Evolutionary conservation across 345 rosid species (phyloP).

Genomic region (Euphorbia tirucalli): DNA sequence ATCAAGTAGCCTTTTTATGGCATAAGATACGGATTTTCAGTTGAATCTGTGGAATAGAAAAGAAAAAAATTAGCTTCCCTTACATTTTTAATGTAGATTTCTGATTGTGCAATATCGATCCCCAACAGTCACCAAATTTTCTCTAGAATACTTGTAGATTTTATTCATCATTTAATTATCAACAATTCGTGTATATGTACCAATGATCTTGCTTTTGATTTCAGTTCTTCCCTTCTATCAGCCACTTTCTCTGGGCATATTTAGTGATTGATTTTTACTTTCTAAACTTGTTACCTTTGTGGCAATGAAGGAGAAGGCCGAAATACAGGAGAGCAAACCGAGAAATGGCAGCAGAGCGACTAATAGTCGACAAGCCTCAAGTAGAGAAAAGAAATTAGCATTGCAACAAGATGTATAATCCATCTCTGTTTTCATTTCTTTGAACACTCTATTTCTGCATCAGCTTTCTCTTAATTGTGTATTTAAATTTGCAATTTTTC

Average conservation of each 20-base stretch:
- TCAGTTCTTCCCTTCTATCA: too few species aligned
- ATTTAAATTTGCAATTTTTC: slow-evolving; percentile 19
- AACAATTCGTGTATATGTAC: too few species aligned
- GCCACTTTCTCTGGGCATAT: too few species aligned
- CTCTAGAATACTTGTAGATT: too few species aligned
- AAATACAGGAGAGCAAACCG: slow-evolving; percentile 45
- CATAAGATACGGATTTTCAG: slow-evolving; percentile 23
- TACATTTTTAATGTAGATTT: background rate
- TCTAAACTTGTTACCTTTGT: slow-evolving; percentile 3
- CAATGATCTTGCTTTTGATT: too few species aligned
- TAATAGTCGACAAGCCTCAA: slow-evolving; percentile 31
- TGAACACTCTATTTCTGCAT: background rate
- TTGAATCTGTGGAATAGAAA: background rate
- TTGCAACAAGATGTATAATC: slow-evolving; percentile 69
- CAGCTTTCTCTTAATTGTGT: too few species aligned
- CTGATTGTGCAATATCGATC: background rate
- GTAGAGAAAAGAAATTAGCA: slow-evolving; percentile 55
- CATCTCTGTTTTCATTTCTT: background rate
- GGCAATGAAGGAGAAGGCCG: slow-evolving; percentile 33
- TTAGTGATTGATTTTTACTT: too few species aligned
- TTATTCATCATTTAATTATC: background rate
- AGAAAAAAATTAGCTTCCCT: background rate
- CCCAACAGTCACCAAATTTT: background rate
- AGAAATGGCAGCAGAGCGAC: slow-evolving; percentile 34
- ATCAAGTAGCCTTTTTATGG: slow-evolving; percentile 10